Base-by-base conservation (phyloP, 495 filamentous ascomycete genomes). In the Cenococcum geophilum region DNA sequence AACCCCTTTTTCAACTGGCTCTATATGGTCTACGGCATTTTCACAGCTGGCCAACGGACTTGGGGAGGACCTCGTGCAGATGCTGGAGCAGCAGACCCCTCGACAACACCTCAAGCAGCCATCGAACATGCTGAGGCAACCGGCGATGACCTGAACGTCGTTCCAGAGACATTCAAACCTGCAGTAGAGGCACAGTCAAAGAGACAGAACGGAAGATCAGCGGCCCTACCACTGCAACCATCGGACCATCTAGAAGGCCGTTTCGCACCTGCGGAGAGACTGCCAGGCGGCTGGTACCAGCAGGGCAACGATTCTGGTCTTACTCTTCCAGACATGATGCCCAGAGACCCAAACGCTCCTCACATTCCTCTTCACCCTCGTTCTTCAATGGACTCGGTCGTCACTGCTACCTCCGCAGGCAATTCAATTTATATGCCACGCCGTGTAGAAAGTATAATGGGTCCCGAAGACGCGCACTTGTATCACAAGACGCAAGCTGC, bases 1-100 rank as follows among this genome's bases (percentile, higher is more conserved):
- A 97, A 96, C 69, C 93, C 93, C 0, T 95, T 97, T 71, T 92
- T 97, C 80, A 97, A 98, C 74, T 98, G 93, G 93, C 79, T 90
- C 40, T 98, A 97, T 76, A 96, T 96, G 88, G 87, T 96, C 34
- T 86, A 87, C 64, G 83, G 84, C 21, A 85, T 86, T 55, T 96
- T 95, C 72, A 98, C 93, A 5, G 92, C 93, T 21, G 91, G 92
- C 21, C 91, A 97, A 71, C 81, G 93, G 37, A 98, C 93, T 4
- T 98, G 93, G 93, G 93, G 93, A 65, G 93, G 93, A 4, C 93
- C 93, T 21, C 83, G 93, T 63, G 91, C 91, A 0, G 93, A 98
- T 74, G 92, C 93, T 32, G 91, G 89, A 40, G 77, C 85, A 57
- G 93, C 93, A 0, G 89, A 95, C 71, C 74, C 79, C 10, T 69